phyloP scores from a whole-genome alignment of 1,139 yeast genomes.

The Kluyveromyces sp. region DNA sequence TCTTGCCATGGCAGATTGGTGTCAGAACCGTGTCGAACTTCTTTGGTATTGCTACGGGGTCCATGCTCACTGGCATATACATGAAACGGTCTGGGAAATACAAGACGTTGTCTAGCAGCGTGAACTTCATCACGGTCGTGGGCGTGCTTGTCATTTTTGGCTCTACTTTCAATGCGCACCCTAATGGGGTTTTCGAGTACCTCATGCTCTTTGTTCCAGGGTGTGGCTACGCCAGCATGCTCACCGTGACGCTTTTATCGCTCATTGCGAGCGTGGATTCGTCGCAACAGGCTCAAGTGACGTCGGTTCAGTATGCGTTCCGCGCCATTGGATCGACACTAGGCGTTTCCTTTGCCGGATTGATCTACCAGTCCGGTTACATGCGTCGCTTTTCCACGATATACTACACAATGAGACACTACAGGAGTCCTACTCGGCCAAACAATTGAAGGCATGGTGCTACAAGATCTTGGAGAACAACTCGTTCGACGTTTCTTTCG shows the following conservation, averaged over 20 bases:
- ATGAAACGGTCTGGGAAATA: conserved; percentile 63
- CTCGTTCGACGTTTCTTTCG: conserved; percentile 31
- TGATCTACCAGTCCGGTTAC: conserved; percentile 53
- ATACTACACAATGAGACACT: conserved; percentile 1
- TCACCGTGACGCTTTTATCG: conserved; percentile 55
- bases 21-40: conserved; percentile 53
- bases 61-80: conserved; percentile 53
- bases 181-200: conserved; percentile 12
- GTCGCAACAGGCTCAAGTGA: conserved; percentile 56
- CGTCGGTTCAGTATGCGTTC: conserved; percentile 64
- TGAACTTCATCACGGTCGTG: conserved; percentile 37
- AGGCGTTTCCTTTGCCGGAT: conserved; percentile 56
- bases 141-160: conserved; percentile 36
- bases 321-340: conserved; percentile 64
- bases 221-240: conserved; percentile 48
- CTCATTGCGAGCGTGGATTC: conserved; percentile 50
- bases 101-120: conserved; percentile 37
- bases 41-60: conserved; percentile 55
- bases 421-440: conserved; percentile 1
- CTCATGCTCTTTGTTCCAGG: conserved; percentile 38
- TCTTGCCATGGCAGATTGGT: conserved; percentile 52
- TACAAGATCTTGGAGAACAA: conserved; percentile 12
- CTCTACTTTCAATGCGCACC: conserved; percentile 13
- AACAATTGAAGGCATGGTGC: conserved; percentile 4
- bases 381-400: conserved; percentile 25